phyloP scores from a whole-genome alignment of 768 basidiomycete species.

The Cubamyces sp. region DNA sequence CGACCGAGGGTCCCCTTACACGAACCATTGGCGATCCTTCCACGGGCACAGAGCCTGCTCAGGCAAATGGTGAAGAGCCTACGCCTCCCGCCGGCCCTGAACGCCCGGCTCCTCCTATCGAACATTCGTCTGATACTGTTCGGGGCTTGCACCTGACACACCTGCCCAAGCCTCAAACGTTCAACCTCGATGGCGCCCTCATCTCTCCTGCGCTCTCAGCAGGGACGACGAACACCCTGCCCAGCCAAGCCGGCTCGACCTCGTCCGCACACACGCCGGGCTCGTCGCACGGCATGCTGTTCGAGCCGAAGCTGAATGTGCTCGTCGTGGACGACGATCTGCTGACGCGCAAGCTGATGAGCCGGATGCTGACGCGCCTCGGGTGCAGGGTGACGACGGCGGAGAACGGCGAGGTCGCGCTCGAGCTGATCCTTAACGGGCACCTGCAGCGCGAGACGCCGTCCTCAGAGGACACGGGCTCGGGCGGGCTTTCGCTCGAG shows the following conservation, averaged over 20 bases:
- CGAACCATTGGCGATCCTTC: slow-evolving; percentile 48
- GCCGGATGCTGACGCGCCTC: slow-evolving; percentile 72
- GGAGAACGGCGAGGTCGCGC: slow-evolving; percentile 80
- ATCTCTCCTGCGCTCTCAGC: slow-evolving; percentile 17
- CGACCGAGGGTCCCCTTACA: slow-evolving; percentile 42
- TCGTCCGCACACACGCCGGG: slow-evolving; percentile 15
- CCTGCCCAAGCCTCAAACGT: slow-evolving; percentile 30
- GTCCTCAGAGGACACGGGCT: slow-evolving; percentile 38
- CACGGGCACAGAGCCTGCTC: slow-evolving; percentile 36
- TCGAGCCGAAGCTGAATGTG: slow-evolving; percentile 62
- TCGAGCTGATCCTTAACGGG: slow-evolving; percentile 67
- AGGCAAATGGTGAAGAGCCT: slow-evolving; percentile 5
- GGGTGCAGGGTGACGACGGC: slow-evolving; percentile 81
- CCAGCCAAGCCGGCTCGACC: slow-evolving; percentile 15
- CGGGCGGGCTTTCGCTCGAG: slow-evolving; percentile 35
- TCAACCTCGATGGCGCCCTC: slow-evolving; percentile 24
- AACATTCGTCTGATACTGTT: slow-evolving; percentile 25
- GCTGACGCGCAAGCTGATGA: slow-evolving; percentile 81
- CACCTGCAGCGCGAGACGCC: slow-evolving; percentile 27
- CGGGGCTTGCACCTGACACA: slow-evolving; percentile 25
- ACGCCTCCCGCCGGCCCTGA: slow-evolving; percentile 12
- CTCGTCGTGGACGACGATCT: slow-evolving; percentile 86
- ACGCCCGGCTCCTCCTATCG: slow-evolving; percentile 14
- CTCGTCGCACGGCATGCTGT: slow-evolving; percentile 7
- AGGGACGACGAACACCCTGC: slow-evolving; percentile 11